These are phyloP conservation scores for Torulaspora gathmanii DNA, from an alignment of 805 yeast genomes.

Conservation along the genomic window DNA sequence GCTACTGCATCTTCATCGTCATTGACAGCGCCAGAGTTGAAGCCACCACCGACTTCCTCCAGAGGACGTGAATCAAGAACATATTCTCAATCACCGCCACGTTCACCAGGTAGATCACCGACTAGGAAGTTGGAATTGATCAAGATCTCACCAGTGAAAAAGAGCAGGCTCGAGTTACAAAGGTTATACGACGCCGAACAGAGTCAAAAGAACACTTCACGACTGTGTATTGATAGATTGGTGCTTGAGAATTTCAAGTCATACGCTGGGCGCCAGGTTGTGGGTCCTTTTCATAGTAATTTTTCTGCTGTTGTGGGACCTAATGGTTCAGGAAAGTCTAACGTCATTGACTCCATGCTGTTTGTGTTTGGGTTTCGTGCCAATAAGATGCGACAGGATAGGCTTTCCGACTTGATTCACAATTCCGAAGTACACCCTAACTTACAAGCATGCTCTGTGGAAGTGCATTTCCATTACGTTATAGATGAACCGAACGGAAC, in stretches of 20 bases:
- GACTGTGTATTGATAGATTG: constrained; percentile 72
- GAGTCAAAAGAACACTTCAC: constrained; percentile 37
- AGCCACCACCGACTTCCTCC: constrained; percentile 35
- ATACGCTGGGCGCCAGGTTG: constrained; percentile 86
- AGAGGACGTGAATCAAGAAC: constrained; percentile 34
- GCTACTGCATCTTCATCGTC: constrained; percentile 18
- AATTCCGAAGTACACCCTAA: constrained; percentile 71
- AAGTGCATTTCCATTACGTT: constrained; percentile 79
- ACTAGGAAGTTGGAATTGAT: constrained; percentile 41
- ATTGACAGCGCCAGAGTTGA: constrained; percentile 25
- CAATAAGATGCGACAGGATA: constrained; percentile 92
- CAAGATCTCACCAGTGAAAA: constrained; percentile 40
- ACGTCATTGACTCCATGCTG: constrained; percentile 91
- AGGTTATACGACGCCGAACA: constrained; percentile 29
- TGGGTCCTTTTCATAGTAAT: constrained; percentile 92
- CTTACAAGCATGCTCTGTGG: constrained; percentile 78
- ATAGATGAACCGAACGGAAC: constrained; percentile 51
- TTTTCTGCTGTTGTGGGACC: constrained; percentile 98
- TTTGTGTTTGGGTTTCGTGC: constrained; percentile 98
- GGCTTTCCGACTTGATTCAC: constrained; percentile 87
- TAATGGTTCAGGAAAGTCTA: constrained; percentile 96
- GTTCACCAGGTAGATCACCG: constrained; percentile 38
- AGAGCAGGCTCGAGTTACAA: constrained; percentile 32
- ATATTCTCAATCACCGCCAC: constrained; percentile 31
- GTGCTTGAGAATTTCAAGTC: constrained; percentile 86